Base-by-base conservation (phyloP, 2,329 filamentous ascomycete genomes). In the Claviceps pusilla region DNA sequence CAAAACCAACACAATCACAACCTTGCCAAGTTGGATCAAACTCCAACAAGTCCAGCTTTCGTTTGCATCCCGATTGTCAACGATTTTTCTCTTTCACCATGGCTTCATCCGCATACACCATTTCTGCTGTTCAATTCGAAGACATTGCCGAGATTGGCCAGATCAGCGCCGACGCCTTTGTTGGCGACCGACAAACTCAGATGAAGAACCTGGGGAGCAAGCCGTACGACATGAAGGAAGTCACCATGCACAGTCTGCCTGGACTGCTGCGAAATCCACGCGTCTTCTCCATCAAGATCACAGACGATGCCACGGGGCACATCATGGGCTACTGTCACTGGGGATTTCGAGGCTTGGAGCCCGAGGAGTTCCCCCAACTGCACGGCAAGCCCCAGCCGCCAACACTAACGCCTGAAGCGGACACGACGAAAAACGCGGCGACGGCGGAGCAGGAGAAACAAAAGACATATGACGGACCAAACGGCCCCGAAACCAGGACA, bases 131-230 rank as follows among this genome's bases (percentile, higher is more conserved):
- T 29, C 57, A 57, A 24, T 53, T 56, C 28, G 54, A 59, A 12
- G 68, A 70, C 54, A 60, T 68, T 33, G 60, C 65, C 11, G 58
- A 56, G 19, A 57, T 67, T 35, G 62, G 63, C 10, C 58, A 62
- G 43, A 61, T 70, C 50, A 55, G 59, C 42, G 59, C 59, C 28
- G 57, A 63, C 37, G 61, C 66, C 9, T 71, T 70, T 43, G 56
- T 59, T 31, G 54, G 54, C 10, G 69, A 70, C 53, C 60, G 65
- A 19, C 66, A 71, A 47, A 69, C 68, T 2, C 59, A 67, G 59
- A 67, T 70, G 63, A 71, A 71, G 54, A 62, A 60, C 6, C 58
- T 62, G 41, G 60, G 62, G 53, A 58, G 62, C 48, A 57, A 59
- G 29, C 61, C 65, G 3, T 65, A 62, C 49, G 57, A 60, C 11